A percentile compares a stretch with the other conserved stretches of the same genome.
Evolutionary conservation across 2,329 filamentous ascomycete genomes (phyloP).

Genomic region (Exserohilum turcica): DNA sequence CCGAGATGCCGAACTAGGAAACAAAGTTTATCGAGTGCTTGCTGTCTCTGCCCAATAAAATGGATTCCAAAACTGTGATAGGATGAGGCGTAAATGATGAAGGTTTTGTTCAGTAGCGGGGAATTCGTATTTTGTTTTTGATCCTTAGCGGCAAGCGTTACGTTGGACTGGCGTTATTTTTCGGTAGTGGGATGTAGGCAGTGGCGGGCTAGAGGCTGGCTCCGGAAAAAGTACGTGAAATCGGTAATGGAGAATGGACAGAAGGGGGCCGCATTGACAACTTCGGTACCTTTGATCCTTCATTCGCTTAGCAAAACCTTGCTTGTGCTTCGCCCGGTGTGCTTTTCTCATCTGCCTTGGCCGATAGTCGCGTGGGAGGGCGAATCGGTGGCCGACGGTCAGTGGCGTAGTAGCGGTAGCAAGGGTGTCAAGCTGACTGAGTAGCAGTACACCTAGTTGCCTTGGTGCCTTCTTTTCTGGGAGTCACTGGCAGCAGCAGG

Average conservation of each 20-base stretch:
- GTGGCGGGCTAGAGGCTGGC: neutral
- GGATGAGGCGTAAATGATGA: neutral
- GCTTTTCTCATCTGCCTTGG: neutral
- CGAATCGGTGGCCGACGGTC: neutral
- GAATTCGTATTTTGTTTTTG: neutral
- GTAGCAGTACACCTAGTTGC: neutral
- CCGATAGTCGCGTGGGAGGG: neutral
- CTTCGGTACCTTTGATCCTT: neutral
- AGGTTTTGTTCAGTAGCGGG: neutral
- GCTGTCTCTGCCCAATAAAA: too few species aligned
- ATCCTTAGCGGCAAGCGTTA: neutral
- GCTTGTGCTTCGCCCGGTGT: neutral
- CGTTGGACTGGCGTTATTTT: neutral
- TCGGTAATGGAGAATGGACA: neutral
- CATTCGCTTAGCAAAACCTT: neutral
- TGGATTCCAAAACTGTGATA: neutral
- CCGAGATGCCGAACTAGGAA: neutral
- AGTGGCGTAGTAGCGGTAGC: neutral
- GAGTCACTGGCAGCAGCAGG: neutral
- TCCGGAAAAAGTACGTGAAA: neutral
- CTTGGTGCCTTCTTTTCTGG: neutral
- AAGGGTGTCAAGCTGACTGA: neutral
- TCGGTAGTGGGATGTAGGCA: neutral
- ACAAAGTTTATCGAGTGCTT: neutral
- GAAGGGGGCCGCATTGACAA: neutral